Percentiles rank a stretch among this genome's conserved stretches.
Conservation (phyloP, 306 rosid genomes). For the Astragalus glycyphyllos region DNA sequence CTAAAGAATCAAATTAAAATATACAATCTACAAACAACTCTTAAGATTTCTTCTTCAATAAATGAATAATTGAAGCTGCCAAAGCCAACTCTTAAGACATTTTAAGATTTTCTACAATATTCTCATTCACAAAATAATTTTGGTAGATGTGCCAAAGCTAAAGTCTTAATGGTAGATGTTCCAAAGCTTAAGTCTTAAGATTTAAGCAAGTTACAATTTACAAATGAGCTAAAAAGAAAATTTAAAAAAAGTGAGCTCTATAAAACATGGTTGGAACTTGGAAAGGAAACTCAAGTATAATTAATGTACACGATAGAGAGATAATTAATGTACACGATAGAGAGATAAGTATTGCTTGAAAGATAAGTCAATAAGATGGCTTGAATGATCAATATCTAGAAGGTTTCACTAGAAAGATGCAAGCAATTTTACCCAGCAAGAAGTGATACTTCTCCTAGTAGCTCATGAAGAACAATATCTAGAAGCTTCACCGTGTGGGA, state of each 20-base stretch:
- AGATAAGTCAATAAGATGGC: background rate
- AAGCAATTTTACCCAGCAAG: background rate
- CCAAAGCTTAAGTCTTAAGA: background rate
- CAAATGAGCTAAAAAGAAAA: background rate
- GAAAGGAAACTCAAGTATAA: background rate
- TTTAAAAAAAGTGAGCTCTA: background rate
- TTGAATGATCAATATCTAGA: background rate
- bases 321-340: background rate
- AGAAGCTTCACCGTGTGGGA: background rate
- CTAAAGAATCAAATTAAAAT: background rate
- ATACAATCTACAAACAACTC: constrained; percentile 2
- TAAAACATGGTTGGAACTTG: background rate
- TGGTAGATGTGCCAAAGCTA: background rate
- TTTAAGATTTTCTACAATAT: background rate
- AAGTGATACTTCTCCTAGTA: background rate
- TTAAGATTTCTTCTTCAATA: background rate
- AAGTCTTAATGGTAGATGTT: background rate
- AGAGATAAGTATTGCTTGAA: background rate
- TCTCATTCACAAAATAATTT: background rate
- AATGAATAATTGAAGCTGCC: background rate
- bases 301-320: background rate
- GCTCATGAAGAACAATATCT: background rate
- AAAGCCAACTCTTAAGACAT: background rate
- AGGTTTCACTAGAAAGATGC: background rate
- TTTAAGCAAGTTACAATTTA: background rate